Evolutionary conservation across 257 asterid genomes (phyloP).

Genomic region (Przewalskia tangutica): DNA sequence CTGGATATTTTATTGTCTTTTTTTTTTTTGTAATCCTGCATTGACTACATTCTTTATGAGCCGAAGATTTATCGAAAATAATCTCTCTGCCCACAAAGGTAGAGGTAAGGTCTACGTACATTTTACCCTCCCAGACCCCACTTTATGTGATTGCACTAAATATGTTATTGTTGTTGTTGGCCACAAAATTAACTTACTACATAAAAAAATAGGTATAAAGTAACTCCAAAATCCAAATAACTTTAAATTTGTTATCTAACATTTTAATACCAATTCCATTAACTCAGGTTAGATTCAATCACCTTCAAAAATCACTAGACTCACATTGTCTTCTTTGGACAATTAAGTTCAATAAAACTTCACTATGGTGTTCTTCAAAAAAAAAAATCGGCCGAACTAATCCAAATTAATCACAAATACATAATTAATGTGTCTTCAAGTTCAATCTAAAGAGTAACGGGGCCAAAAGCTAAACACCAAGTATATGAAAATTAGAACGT

Average conservation of each 20-base stretch:
- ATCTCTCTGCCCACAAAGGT: too few species aligned
- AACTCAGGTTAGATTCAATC: neutral
- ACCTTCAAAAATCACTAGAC: neutral
- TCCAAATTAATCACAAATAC: neutral
- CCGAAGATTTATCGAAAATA: too few species aligned
- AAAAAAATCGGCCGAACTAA: neutral
- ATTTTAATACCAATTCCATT: neutral
- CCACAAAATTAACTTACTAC: neutral
- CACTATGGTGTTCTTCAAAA: neutral
- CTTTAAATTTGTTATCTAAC: neutral
- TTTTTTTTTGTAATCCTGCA: too few species aligned
- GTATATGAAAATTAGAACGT: neutral
- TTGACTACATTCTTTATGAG: too few species aligned
- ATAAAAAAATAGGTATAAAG: neutral
- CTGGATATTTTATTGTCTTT: too few species aligned
- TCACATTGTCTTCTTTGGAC: neutral
- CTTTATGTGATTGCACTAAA: too few species aligned
- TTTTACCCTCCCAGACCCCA: too few species aligned
- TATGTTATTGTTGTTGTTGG: neutral
- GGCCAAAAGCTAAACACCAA: too few species aligned
- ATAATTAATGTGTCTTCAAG: neutral
- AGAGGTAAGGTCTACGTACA: too few species aligned
- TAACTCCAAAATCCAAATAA: neutral
- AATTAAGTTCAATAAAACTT: neutral
- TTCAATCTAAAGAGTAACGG: neutral